These are phyloP conservation scores for Lophium mytilinum DNA, from an alignment of 495 filamentous ascomycete genomes.

Conservation along the genomic window DNA sequence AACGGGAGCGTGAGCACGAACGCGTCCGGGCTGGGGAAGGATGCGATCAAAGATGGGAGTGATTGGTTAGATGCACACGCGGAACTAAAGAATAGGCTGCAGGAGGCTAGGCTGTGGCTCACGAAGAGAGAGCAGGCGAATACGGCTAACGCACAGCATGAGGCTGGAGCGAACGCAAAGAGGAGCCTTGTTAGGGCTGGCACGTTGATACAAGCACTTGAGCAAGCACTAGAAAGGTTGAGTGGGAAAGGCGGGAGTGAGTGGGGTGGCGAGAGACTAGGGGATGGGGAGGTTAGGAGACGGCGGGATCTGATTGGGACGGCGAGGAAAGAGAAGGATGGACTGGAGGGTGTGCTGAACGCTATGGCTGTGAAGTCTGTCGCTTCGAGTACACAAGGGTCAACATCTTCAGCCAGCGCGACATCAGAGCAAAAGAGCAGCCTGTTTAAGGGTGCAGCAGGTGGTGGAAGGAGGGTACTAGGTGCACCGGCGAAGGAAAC, in stretches of 20 bases:
- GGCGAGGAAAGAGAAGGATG: conserved; percentile 76
- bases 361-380: conserved; percentile 54
- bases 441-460: conserved; percentile 39
- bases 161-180: conserved; percentile 76
- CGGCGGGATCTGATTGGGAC: conserved; percentile 69
- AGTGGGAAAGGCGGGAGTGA: conserved; percentile 28
- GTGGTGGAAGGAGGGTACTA: conserved; percentile 57
- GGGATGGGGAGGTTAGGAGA: conserved; percentile 81
- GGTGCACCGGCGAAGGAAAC: conserved; percentile 70
- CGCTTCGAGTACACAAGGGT: neutral
- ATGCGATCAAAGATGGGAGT: conserved; percentile 55
- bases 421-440: conserved; percentile 40
- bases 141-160: conserved; percentile 59
- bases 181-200: conserved; percentile 67
- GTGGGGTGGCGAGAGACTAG: conserved; percentile 43
- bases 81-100: conserved; percentile 73
- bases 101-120: conserved; percentile 70
- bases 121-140: conserved; percentile 67
- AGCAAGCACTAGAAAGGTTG: conserved; percentile 58
- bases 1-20: conserved; percentile 35
- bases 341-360: conserved; percentile 70
- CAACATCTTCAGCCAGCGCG: conserved; percentile 24
- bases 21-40: conserved; percentile 32
- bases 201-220: conserved; percentile 56
- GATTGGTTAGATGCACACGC: conserved; percentile 82